Evolutionary conservation across 208 protist species (phyloP).

Genomic region (Leishmania gerbilli): DNA sequence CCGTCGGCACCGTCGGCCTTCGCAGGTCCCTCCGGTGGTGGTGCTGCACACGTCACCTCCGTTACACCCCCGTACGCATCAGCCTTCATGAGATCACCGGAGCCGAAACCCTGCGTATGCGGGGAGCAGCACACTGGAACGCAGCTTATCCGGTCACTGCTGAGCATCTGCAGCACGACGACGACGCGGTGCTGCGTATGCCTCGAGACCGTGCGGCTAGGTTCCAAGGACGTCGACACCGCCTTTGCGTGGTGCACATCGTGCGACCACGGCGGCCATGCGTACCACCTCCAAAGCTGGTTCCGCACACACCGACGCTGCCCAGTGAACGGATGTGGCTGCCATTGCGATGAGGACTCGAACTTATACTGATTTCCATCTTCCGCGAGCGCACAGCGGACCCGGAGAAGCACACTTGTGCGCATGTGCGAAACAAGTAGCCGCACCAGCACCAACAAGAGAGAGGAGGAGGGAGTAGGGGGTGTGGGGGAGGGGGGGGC

Average conservation of each 20-base stretch:
- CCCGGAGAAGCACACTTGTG: not conserved
- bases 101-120: slow-evolving; percentile 28
- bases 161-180: slow-evolving; percentile 24
- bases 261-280: slow-evolving; percentile 86
- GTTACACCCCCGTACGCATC: not conserved
- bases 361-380: slow-evolving; percentile 35
- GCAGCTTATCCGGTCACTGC: slow-evolving; percentile 30
- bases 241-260: slow-evolving; percentile 77
- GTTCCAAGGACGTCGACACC: slow-evolving; percentile 24
- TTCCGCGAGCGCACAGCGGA: not conserved
- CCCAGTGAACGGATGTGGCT: slow-evolving; percentile 71
- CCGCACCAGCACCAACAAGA: not conserved
- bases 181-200: slow-evolving; percentile 63
- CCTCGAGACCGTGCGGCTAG: slow-evolving; percentile 36
- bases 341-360: slow-evolving; percentile 70
- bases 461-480: not conserved
- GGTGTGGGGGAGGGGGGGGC: not conserved
- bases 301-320: slow-evolving; percentile 76
- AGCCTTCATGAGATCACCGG: not conserved
- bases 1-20: not conserved
- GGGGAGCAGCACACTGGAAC: slow-evolving; percentile 34
- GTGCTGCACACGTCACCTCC: not conserved
- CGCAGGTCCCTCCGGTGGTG: not conserved
- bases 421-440: not conserved
- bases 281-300: slow-evolving; percentile 77